Evolutionary conservation across 306 rosid species (phyloP), one percentile per base, ranked within the genome.

Genomic region (Spatholobus suberectus): DNA sequence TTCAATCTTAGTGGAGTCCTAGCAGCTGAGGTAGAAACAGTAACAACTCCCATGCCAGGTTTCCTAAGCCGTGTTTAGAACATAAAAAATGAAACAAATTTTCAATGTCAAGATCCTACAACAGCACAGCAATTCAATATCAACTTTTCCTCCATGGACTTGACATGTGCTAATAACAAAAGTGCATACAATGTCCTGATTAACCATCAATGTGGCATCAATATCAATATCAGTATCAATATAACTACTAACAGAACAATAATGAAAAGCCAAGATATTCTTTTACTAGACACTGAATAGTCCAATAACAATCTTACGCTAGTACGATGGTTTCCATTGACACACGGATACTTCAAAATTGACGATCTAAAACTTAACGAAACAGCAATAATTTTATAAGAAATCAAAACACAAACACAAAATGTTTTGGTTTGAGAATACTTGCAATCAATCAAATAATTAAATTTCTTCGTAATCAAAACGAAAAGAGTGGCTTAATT

Each of bases 1-100:
- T 21, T 67, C 29, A 67, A 37, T 35, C 73, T 17, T 37, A 67
- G 13, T 18, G 29, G 47, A 67, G 73, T 67, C 73, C 73, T 67
- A 8, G 73, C 49, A 67, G 49, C 73, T 18, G 72, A 66, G 72
- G 47, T 66, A 66, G 72, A 66, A 65, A 65, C 70, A 34, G 70
- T 65, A 65, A 65, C 44, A 66, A 66, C 72, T 67, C 73, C 73
- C 47, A 67, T 67, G 73, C 73, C 49, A 67, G 73, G 73, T 67
- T 67, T n/a, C 49, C 41, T 38, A 35, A n/a, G 27, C 46, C 72
- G 15, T n/a, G 73, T 18, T 67, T 66, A 37, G 27, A 66, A 17
- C 47, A 34, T 34, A 61, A 35, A 66, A 66, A 67, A 18, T 37
- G 15, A 67, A 67, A 61, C 40, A 35, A 18, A 18, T 18, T 35